Conservation (phyloP, 1,139 yeast genomes). For the Yamadazyma jaroonii region DNA sequence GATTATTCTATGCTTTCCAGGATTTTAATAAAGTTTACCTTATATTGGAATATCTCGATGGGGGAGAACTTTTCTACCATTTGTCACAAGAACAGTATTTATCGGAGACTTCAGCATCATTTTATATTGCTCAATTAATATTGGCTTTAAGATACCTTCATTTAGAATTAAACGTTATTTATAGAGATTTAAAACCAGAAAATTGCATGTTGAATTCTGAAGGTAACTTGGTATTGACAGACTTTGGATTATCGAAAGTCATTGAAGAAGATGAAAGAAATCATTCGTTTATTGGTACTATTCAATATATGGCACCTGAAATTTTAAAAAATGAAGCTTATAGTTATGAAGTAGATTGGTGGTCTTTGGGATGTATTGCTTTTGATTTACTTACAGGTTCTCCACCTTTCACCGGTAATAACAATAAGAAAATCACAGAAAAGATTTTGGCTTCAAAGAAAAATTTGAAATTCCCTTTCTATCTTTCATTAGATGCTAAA, state of each 20-base stretch:
- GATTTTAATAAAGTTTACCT: constrained; percentile 78
- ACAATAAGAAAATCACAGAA: constrained; percentile 76
- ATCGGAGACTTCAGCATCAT: constrained; percentile 75
- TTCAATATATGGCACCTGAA: constrained; percentile 97
- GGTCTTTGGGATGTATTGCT: constrained; percentile 92
- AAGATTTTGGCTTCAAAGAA: constrained; percentile 67
- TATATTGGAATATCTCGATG: constrained; percentile 83
- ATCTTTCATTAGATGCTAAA: constrained; percentile 80
- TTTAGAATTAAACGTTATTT: constrained; percentile 70
- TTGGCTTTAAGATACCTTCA: constrained; percentile 82
- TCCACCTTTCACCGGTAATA: constrained; percentile 93
- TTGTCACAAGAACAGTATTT: constrained; percentile 49
- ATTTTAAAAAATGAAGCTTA: constrained; percentile 82
- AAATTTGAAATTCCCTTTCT: constrained; percentile 75
- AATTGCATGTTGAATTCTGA: constrained; percentile 77
- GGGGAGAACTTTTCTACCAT: constrained; percentile 91
- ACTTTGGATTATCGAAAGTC: constrained; percentile 87
- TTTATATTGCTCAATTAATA: constrained; percentile 84
- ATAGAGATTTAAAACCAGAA: constrained; percentile 91
- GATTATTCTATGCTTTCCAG: constrained; percentile 85
- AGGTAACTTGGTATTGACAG: constrained; percentile 85
- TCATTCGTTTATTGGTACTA: constrained; percentile 86
- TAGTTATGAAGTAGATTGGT: constrained; percentile 90
- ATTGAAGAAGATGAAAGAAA: constrained; percentile 46
- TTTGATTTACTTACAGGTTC: constrained; percentile 86